These are phyloP conservation scores for Saturnispora zaruensis DNA, from an alignment of 805 yeast genomes.

Conservation along the genomic window DNA sequence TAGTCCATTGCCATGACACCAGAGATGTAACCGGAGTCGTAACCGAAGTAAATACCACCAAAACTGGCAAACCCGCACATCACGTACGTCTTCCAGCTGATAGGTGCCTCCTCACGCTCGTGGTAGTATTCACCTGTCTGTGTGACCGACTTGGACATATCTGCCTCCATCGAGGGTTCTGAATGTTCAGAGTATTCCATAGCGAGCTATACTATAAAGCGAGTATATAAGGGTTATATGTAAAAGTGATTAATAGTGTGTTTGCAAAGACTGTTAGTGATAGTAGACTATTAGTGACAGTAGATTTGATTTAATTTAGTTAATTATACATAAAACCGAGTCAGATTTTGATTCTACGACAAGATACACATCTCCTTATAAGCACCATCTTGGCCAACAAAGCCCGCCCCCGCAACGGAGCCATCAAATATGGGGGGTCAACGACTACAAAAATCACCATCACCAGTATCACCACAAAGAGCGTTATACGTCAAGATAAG, in stretches of 20 bases:
- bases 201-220: too few species aligned
- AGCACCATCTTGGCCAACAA: background rate
- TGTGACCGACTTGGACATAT: background rate
- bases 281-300: background rate
- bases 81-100: slow-evolving; percentile 27
- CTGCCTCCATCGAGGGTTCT: background rate
- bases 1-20: slow-evolving; percentile 58
- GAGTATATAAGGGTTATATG: too few species aligned
- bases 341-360: background rate
- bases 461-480: too few species aligned
- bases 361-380: background rate
- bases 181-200: background rate
- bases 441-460: background rate
- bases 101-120: slow-evolving; percentile 29
- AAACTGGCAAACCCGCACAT: slow-evolving; percentile 55
- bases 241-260: too few species aligned
- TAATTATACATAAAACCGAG: background rate
- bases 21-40: slow-evolving; percentile 59
- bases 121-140: background rate
- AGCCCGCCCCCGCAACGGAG: background rate
- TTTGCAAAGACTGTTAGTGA: background rate
- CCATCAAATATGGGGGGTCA: background rate
- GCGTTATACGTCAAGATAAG: too few species aligned
- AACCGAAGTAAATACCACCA: slow-evolving; percentile 59
- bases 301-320: background rate